These are phyloP conservation scores for Candida glucosophila DNA, from an alignment of 1,139 yeast genomes.

Conservation along the genomic window DNA sequence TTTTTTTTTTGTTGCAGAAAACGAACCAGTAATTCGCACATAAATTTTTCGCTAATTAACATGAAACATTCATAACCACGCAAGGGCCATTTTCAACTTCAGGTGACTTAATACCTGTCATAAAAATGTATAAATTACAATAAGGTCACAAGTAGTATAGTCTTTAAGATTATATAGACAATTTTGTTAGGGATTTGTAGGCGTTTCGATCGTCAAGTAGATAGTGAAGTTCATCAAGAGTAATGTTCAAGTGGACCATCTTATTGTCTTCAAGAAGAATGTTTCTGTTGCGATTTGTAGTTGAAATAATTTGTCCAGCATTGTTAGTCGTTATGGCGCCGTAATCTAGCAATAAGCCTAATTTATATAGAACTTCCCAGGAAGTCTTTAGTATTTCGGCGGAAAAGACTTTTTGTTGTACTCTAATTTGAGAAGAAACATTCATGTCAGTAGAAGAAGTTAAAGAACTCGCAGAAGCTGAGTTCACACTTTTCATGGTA, in stretches of 20 bases:
- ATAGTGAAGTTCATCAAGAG: conserved; percentile 33
- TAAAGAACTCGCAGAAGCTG: conserved; percentile 16
- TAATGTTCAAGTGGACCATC: conserved; percentile 40
- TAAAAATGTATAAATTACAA: no score
- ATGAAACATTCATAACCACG: no score
- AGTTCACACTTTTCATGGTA: conserved; percentile 41
- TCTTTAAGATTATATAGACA: no score
- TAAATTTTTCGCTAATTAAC: no score
- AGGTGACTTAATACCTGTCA: no score
- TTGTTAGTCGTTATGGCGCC: conserved; percentile 22
- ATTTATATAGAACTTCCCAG: conserved; percentile 42
- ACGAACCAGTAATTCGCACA: no score
- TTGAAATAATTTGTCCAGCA: conserved; percentile 24
- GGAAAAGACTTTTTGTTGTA: conserved; percentile 41
- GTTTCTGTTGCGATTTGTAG: conserved; percentile 21
- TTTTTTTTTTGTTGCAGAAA: no score
- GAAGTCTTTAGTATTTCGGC: conserved; percentile 40
- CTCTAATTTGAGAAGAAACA: conserved; percentile 24
- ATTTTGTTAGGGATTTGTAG: conserved; percentile 26
- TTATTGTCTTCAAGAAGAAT: conserved; percentile 33
- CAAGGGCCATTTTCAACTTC: no score
- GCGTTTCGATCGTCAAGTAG: conserved; percentile 21
- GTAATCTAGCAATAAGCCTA: conserved; percentile 30
- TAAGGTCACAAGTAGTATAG: no score
- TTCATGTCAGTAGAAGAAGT: conserved; percentile 22